Evolutionary conservation across 2,329 filamentous ascomycete genomes (phyloP).

Genomic region (Ophiostoma angusticollis): DNA sequence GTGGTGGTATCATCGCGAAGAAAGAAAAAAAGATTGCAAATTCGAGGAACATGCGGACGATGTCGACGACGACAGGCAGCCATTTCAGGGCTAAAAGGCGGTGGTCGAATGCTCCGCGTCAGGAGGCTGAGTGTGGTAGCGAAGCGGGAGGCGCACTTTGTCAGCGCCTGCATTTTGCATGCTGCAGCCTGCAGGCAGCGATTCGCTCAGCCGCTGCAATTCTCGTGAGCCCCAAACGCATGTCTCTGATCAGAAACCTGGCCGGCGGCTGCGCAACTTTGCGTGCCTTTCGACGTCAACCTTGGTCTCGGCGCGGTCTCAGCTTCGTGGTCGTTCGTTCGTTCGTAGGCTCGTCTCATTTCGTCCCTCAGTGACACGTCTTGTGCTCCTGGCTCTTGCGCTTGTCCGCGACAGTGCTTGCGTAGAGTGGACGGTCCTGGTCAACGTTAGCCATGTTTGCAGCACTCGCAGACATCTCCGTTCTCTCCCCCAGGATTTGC

Average conservation of each 20-base stretch:
- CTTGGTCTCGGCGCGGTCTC: neutral
- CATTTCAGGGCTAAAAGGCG: neutral
- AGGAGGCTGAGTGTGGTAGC: too few relatives aligned
- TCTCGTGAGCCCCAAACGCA: too few relatives aligned
- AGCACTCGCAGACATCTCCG: too few relatives aligned
- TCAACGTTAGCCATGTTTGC: neutral
- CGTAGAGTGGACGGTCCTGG: conserved; percentile 12
- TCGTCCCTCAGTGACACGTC: conserved; percentile 8
- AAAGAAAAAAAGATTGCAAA: neutral
- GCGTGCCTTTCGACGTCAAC: too few relatives aligned
- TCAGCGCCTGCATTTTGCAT: too few relatives aligned
- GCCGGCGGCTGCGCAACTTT: too few relatives aligned
- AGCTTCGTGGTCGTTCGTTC: neutral
- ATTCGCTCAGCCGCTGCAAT: too few relatives aligned
- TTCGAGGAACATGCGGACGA: neutral
- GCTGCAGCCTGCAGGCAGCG: too few relatives aligned
- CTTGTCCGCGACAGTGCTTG: conserved; percentile 6
- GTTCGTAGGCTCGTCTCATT: neutral
- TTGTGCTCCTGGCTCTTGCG: conserved; percentile 4
- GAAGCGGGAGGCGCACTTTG: too few relatives aligned
- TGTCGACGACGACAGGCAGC: neutral
- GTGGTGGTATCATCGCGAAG: conserved; percentile 4
- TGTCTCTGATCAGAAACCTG: too few relatives aligned
- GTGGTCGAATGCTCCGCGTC: too few relatives aligned
- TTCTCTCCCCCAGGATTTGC: too few relatives aligned